These are phyloP conservation scores for Leccinum variicolor DNA, from an alignment of 768 basidiomycete genomes.

Conservation along the genomic window DNA sequence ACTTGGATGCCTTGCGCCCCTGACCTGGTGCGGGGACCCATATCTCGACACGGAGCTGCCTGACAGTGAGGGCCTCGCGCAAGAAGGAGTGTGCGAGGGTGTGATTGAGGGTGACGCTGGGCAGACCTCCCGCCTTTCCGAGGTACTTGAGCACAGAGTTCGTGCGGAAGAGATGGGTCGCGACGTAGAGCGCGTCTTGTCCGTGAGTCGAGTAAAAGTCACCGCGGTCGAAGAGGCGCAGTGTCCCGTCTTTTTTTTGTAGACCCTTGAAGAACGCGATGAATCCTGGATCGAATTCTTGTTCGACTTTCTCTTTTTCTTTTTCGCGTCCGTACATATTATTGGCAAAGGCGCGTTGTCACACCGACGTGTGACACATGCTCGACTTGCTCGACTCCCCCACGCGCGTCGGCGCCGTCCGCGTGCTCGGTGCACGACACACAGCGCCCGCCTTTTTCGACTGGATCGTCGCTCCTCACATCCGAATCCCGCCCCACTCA, in stretches of 20 bases:
- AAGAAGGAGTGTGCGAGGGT: constrained; percentile 79
- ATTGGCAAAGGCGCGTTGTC: background rate
- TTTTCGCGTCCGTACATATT: constrained; percentile 53
- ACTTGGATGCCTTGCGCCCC: constrained; percentile 73
- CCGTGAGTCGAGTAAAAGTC: constrained; percentile 91
- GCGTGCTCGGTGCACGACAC: constrained; percentile 67
- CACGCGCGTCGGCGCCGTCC: constrained; percentile 69
- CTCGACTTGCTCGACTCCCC: constrained; percentile 48
- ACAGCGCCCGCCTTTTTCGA: constrained; percentile 81
- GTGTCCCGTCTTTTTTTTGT: constrained; percentile 67
- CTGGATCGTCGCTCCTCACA: constrained; percentile 70
- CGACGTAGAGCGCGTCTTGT: constrained; percentile 83
- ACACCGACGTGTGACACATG: constrained; percentile 12
- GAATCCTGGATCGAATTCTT: constrained; percentile 64
- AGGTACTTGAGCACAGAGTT: constrained; percentile 92
- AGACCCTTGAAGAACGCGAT: constrained; percentile 64
- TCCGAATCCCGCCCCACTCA: constrained; percentile 25
- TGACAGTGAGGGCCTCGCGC: constrained; percentile 84
- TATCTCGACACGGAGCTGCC: constrained; percentile 91
- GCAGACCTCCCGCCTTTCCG: constrained; percentile 56
- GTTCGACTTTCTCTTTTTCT: constrained; percentile 46
- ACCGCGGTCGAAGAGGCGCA: constrained; percentile 84
- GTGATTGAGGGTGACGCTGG: constrained; percentile 73
- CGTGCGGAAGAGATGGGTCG: constrained; percentile 79
- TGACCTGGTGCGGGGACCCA: constrained; percentile 73